Conservation (phyloP, 2,329 filamentous ascomycete species). For the Fusarium scirpi region DNA sequence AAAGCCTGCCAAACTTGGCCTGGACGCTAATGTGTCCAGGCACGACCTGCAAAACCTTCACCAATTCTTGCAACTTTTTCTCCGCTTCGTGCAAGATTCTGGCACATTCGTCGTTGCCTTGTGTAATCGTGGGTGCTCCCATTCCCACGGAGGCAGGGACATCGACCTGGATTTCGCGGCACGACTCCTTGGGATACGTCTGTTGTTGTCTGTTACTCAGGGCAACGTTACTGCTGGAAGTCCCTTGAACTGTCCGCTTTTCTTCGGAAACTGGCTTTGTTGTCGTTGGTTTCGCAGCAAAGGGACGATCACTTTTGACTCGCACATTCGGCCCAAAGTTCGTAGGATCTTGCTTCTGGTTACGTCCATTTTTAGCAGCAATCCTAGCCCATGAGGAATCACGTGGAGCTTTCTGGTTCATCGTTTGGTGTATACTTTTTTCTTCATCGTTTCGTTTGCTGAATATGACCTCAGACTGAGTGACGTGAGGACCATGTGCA, state of each 20-base stretch:
- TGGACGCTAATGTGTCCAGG: conserved; percentile 46
- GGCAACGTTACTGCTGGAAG: no score
- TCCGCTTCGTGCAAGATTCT: conserved; percentile 28
- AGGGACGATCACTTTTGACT: neutral
- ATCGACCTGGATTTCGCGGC: neutral
- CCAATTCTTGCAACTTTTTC: conserved; percentile 19
- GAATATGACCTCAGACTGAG: conserved; percentile 23
- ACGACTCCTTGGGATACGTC: neutral
- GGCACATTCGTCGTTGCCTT: neutral
- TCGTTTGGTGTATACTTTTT: conserved; percentile 35
- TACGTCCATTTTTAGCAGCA: conserved; percentile 1
- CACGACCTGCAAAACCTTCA: conserved; percentile 36
- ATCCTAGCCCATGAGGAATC: conserved; percentile 21
- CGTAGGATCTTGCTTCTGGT: conserved; percentile 3
- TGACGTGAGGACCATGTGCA: neutral
- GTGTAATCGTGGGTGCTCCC: neutral
- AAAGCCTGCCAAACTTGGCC: conserved; percentile 49
- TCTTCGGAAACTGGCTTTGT: neutral
- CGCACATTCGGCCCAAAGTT: conserved; percentile 25
- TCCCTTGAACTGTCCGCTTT: neutral
- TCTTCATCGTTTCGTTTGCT: conserved; percentile 8
- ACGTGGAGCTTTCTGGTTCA: conserved; percentile 40
- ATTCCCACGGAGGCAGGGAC: conserved; percentile 7
- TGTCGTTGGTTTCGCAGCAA: neutral
- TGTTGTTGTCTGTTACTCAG: neutral